Evolutionary conservation across 441 rosid genomes (phyloP).

Genomic region (Euphorbia corollata): DNA sequence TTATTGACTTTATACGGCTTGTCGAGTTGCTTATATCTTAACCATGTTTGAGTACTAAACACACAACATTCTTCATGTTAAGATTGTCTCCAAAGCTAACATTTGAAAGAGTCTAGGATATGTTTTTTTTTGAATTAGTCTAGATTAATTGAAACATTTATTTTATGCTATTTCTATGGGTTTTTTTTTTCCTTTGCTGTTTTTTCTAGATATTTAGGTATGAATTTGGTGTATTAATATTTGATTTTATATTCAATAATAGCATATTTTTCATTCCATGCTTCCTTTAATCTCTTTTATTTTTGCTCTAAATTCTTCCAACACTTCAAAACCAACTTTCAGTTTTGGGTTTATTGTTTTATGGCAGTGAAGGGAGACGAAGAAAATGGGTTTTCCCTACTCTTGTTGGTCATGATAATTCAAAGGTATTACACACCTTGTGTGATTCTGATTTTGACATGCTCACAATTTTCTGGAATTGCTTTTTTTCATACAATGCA

Average conservation of each 20-base stretch:
- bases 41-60: neutral
- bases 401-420: conserved; percentile 40
- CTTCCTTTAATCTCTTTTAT: too few species aligned
- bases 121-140: too few species aligned
- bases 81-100: too few species aligned
- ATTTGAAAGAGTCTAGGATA: too few species aligned
- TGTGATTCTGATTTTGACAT: conserved; percentile 13
- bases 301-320: too few species aligned
- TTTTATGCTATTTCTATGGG: too few species aligned
- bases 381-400: conserved; percentile 92
- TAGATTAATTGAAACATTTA: too few species aligned
- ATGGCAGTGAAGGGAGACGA: conserved; percentile 82
- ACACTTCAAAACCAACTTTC: conserved; percentile 4
- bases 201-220: too few species aligned
- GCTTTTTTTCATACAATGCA: neutral
- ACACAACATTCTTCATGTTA: conserved; percentile 1
- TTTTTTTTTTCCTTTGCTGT: too few species aligned
- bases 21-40: neutral
- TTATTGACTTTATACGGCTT: neutral
- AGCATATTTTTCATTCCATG: too few species aligned
- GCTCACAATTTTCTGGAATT: neutral
- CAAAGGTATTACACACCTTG: conserved; percentile 44
- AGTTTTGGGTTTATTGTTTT: conserved; percentile 20
- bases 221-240: too few species aligned
- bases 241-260: too few species aligned